phyloP scores from a whole-genome alignment of 2,329 filamentous ascomycete species.

The Diaporthe vaccinii region DNA sequence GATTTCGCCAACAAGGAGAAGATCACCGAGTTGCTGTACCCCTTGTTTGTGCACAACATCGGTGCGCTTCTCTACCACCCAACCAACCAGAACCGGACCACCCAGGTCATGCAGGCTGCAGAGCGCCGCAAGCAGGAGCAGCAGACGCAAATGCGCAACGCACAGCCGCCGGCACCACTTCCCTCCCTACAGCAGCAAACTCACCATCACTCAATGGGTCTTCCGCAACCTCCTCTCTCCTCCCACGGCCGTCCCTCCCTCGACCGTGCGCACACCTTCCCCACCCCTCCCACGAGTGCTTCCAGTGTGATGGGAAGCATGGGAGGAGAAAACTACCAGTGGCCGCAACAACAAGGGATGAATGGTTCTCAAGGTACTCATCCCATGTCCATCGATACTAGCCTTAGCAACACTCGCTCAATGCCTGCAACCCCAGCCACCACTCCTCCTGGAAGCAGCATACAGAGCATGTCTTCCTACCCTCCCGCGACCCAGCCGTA shows the following conservation, averaged over 20 bases:
- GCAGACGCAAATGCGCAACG: conserved; percentile 73
- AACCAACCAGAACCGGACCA: conserved; percentile 85
- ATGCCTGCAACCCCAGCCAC: conserved; percentile 93
- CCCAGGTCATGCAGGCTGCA: conserved; percentile 87
- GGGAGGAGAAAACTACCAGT: conserved; percentile 84
- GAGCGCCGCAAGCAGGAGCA: conserved; percentile 82
- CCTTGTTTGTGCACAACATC: conserved; percentile 97
- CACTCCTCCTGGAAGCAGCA: conserved; percentile 83
- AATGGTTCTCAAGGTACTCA: conserved; percentile 73
- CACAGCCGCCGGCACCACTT: conserved; percentile 65
- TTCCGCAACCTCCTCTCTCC: conserved; percentile 69
- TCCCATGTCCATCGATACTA: conserved; percentile 85
- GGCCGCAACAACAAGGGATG: conserved; percentile 73
- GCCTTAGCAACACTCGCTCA: conserved; percentile 82
- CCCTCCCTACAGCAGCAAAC: conserved; percentile 79
- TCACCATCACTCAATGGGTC: conserved; percentile 68
- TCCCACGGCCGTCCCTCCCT: conserved; percentile 83
- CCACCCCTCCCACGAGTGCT: conserved; percentile 93
- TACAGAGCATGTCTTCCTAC: conserved; percentile 86
- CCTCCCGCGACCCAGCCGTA: conserved; percentile 77
- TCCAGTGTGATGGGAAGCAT: conserved; percentile 84
- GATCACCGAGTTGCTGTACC: conserved; percentile 95
- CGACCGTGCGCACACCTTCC: conserved; percentile 92
- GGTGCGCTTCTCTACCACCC: conserved; percentile 94
- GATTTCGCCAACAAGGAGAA: conserved; percentile 99